Conservation (phyloP, 2,329 filamentous ascomycete genomes). For the Arthrobotrys conoides region DNA sequence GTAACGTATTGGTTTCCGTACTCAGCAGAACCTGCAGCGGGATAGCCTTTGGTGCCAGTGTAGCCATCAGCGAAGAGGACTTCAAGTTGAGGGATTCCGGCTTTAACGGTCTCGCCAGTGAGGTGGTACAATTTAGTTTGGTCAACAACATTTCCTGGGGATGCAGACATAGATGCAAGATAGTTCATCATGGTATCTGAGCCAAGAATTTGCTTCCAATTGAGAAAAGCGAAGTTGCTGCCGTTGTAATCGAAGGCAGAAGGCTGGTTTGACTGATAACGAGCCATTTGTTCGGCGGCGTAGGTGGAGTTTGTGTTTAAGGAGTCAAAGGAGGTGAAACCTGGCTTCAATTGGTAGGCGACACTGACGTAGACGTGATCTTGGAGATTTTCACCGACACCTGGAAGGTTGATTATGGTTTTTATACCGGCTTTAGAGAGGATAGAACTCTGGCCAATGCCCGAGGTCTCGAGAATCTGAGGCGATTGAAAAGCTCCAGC, state of each 20-base stretch:
- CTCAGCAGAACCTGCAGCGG: constrained; percentile 72
- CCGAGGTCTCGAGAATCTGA: constrained; percentile 74
- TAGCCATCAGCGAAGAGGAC: constrained; percentile 53
- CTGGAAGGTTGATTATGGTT: constrained; percentile 73
- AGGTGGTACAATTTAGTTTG: constrained; percentile 47
- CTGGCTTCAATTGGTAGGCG: constrained; percentile 83
- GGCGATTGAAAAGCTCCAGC: constrained; percentile 87
- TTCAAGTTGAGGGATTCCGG: constrained; percentile 55
- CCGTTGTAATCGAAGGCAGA: constrained; percentile 69
- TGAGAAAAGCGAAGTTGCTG: constrained; percentile 85
- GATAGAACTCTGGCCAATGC: constrained; percentile 73
- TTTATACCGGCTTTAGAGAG: constrained; percentile 72
- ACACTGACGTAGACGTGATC: constrained; percentile 76
- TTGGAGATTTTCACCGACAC: constrained; percentile 75
- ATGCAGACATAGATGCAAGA: constrained; percentile 27
- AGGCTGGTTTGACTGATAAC: constrained; percentile 48
- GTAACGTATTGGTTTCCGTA: constrained; percentile 56
- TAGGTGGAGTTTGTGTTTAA: constrained; percentile 70
- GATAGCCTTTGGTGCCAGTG: constrained; percentile 78
- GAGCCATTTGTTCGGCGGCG: constrained; percentile 54
- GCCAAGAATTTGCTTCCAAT: constrained; percentile 91
- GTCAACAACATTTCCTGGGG: constrained; percentile 35
- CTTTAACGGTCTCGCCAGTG: constrained; percentile 24
- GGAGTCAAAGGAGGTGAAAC: constrained; percentile 83
- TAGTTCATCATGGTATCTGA: constrained; percentile 73